Evolutionary conservation across 352 stramenopile species (phyloP), one percentile per base, ranked within the genome.

Genomic region (Phytophthora uliginosa): DNA sequence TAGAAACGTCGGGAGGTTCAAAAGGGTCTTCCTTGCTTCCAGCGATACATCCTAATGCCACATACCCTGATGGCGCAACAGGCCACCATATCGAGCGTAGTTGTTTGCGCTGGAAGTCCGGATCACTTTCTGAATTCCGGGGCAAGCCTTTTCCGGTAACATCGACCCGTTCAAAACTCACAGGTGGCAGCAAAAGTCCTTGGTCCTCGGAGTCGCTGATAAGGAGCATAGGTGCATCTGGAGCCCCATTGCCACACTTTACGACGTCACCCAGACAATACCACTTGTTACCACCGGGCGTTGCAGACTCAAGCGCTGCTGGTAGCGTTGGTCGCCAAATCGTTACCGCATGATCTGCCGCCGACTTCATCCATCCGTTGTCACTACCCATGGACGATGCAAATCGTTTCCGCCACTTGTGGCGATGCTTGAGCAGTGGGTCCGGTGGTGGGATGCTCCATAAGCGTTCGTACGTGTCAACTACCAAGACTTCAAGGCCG

Each of bases 41-140:
- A 63, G 88, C 88, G 7, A 97, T 52, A 40, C 89, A 96, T 0
- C 90, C 89, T 34, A 97, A 50, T 0, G 88, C 77, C 3, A 95
- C 82, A 38, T 95, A 97, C 0, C 89, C 90, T 18, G 86, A 74
- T 1, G 90, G 90, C 3, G 90, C 85, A 34, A 96, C 79, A 7
- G 90, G 90, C 86, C 88, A 95, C 90, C 90, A 97, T 34, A 97
- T 60, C 0, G 86, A 95, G 1, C 90, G 88, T 17, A 94, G 59
- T 36, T 97, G 89, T 67, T 97, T 97, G n/a, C 82, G 85, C 31
- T 95, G 83, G 36, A 96, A 92, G 31, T 95, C 88, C 0, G 73
- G 63, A 47, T 95, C 83, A 22, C 76, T 87, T 28, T 93, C 85
- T 0, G 86, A 93, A 63, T 95, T 97, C 56, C 76, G 82, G 15